A percentile compares a stretch with the other conserved stretches of the same genome.
These are phyloP conservation scores for Paramyrothecium roridum DNA, from an alignment of 2,329 filamentous ascomycete species.

Conservation along the genomic window DNA sequence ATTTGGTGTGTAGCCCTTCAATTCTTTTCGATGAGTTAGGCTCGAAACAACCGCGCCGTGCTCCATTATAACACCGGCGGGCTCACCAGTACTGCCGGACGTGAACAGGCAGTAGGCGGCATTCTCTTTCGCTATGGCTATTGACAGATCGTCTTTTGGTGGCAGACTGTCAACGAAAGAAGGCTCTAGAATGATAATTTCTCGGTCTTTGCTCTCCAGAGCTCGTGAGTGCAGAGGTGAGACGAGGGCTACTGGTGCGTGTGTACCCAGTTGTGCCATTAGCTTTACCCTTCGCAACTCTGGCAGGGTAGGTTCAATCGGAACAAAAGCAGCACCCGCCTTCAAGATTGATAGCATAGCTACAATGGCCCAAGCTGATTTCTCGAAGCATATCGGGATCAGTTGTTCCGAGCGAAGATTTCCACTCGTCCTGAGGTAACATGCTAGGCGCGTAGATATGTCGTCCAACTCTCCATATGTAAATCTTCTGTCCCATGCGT, in stretches of 20 bases:
- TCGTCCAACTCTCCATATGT: not conserved
- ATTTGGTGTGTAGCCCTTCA: conserved; percentile 3
- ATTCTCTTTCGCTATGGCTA: not conserved
- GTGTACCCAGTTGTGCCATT: not conserved
- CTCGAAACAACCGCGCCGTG: conserved; percentile 9
- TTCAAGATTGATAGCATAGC: conserved; percentile 9
- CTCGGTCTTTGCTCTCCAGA: not conserved
- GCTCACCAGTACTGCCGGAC: conserved; percentile 9
- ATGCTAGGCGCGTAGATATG: conserved; percentile 1
- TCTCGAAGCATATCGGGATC: conserved; percentile 10
- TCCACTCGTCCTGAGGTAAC: not conserved
- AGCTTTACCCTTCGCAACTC: not conserved
- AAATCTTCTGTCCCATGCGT: not conserved
- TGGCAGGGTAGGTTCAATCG: conserved; percentile 3
- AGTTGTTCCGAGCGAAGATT: conserved; percentile 16
- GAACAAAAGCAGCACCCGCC: conserved; percentile 9
- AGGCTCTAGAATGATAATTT: conserved; percentile 48
- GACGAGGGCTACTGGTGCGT: too few species aligned
- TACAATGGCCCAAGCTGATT: conserved; percentile 8
- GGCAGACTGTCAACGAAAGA: not conserved
- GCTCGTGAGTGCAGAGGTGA: too few species aligned
- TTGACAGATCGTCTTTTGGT: too few species aligned
- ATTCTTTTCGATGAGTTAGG: conserved; percentile 1
- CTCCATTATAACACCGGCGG: conserved; percentile 6
- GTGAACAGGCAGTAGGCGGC: conserved; percentile 8